phyloP scores from a whole-genome alignment of 163 green algal genomes.

The Volvox carteri region DNA sequence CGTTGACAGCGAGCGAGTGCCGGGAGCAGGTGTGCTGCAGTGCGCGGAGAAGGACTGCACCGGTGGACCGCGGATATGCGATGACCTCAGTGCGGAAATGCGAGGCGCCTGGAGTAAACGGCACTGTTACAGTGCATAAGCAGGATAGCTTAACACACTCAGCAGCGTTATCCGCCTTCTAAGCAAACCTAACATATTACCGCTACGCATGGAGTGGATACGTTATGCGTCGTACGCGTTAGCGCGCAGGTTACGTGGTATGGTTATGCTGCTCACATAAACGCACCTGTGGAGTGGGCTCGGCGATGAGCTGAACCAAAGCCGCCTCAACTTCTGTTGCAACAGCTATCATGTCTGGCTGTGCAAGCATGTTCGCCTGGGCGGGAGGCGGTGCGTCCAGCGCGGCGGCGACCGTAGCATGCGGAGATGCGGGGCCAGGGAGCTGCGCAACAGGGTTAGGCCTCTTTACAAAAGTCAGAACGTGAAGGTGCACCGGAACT shows the following conservation, averaged over 20 bases:
- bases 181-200: neutral
- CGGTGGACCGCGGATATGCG: too few relatives aligned
- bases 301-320: slow-evolving; percentile 40
- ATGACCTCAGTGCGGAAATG: too few relatives aligned
- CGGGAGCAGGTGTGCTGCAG: too few relatives aligned
- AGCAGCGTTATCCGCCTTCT: neutral
- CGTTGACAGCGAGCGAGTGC: too few relatives aligned
- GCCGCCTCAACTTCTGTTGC: slow-evolving; percentile 43
- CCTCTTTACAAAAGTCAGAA: slow-evolving; percentile 47
- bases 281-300: slow-evolving; percentile 28
- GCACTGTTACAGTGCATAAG: too few relatives aligned
- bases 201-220: neutral
- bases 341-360: slow-evolving; percentile 50
- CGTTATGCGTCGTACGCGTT: neutral
- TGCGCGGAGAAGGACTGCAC: too few relatives aligned
- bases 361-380: slow-evolving; percentile 43
- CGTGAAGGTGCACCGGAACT: slow-evolving; percentile 33
- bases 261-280: neutral
- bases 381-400: slow-evolving; percentile 40
- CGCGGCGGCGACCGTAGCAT: slow-evolving; percentile 29
- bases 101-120: too few relatives aligned
- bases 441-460: slow-evolving; percentile 28
- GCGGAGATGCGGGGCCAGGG: slow-evolving; percentile 2
- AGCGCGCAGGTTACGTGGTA: neutral
- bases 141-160: too few relatives aligned